Percentiles rank a stretch among this genome's conserved stretches.
Evolutionary conservation across 345 rosid genomes (phyloP).

Genomic region (Hibiscus mutabilis): DNA sequence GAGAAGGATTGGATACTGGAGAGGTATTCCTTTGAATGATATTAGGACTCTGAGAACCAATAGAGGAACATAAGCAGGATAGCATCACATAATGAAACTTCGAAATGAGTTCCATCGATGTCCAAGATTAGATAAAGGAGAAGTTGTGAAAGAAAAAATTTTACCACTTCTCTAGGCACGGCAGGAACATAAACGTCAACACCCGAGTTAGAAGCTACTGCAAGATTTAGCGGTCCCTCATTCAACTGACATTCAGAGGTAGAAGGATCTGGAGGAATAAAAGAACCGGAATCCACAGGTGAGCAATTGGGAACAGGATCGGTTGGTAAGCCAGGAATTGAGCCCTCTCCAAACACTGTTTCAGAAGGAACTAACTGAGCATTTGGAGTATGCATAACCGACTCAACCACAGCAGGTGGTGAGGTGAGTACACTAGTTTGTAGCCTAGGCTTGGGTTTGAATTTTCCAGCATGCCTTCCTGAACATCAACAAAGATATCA

Average conservation of each 20-base stretch:
- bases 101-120: not conserved
- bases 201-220: constrained; percentile 15
- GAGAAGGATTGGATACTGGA: not conserved
- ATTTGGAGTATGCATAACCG: constrained; percentile 19
- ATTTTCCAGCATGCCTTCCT: constrained; percentile 36
- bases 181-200: constrained; percentile 22
- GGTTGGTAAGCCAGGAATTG: constrained; percentile 31
- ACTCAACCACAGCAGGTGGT: constrained; percentile 20
- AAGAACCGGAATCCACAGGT: constrained; percentile 24
- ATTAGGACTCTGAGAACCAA: constrained; percentile 14
- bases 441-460: constrained; percentile 39
- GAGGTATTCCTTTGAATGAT: constrained; percentile 21
- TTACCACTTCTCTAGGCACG: constrained; percentile 34
- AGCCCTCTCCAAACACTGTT: constrained; percentile 22
- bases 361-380: constrained; percentile 22
- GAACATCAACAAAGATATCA: constrained; percentile 13
- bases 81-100: not conserved
- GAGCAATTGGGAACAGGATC: constrained; percentile 32
- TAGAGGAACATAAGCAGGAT: not conserved
- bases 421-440: constrained; percentile 10
- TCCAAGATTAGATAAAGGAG: not conserved
- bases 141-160: not conserved
- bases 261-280: constrained; percentile 16
- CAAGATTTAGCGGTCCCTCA: constrained; percentile 18
- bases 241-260: constrained; percentile 21